Conservation (phyloP, 192 early-diverging fungal species). For the Backusella tuberculispora region DNA sequence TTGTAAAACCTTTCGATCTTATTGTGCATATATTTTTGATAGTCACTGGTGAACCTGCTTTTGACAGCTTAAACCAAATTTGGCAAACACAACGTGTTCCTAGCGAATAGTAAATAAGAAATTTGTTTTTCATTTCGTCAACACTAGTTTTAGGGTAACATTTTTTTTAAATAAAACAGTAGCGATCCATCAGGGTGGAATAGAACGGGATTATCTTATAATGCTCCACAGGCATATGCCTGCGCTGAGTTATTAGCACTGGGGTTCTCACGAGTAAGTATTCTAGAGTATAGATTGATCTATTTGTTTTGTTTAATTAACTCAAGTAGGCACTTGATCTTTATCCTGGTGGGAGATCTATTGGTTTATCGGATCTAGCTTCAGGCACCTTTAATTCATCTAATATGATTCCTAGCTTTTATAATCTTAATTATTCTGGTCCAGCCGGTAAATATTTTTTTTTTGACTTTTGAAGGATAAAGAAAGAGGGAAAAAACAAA, state of each 20-base stretch:
- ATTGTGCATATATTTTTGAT: conserved; percentile 6
- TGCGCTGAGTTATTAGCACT: conserved; percentile 34
- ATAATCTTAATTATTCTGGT: conserved; percentile 50
- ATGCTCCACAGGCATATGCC: conserved; percentile 33
- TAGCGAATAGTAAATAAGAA: conserved; percentile 23
- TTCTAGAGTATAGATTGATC: neutral
- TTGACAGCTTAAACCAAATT: conserved; percentile 9
- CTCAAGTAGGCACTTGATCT: conserved; percentile 25
- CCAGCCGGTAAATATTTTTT: conserved; percentile 40
- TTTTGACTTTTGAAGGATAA: neutral
- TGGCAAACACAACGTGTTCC: conserved; percentile 20
- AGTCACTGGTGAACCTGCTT: conserved; percentile 27
- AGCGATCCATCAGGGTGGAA: conserved; percentile 3
- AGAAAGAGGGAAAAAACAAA: neutral
- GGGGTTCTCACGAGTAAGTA: conserved; percentile 30
- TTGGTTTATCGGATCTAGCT: conserved; percentile 23
- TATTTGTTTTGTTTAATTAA: neutral
- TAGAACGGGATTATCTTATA: conserved; percentile 26
- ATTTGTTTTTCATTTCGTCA: neutral
- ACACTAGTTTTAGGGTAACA: neutral
- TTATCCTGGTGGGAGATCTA: conserved; percentile 32
- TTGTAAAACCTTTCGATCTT: neutral
- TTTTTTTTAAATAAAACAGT: conserved; percentile 1
- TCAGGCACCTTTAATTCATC: conserved; percentile 27
- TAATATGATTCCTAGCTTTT: conserved; percentile 40